These are phyloP conservation scores for Citrus glauca DNA, from an alignment of 345 rosid species.

Conservation along the genomic window DNA sequence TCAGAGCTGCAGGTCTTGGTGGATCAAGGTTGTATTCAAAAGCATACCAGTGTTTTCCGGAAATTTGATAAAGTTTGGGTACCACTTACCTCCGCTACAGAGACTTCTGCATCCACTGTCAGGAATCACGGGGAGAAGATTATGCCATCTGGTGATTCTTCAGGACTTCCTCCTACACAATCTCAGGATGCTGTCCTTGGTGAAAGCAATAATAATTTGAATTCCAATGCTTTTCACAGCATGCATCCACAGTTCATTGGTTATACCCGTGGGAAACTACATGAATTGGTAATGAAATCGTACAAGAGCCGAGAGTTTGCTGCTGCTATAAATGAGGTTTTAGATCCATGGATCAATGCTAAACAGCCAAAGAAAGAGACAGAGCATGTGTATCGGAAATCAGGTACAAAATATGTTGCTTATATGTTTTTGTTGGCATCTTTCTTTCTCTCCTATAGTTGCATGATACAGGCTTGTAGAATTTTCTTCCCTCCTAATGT, in stretches of 20 bases:
- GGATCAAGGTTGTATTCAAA: slow-evolving; percentile 63
- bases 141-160: slow-evolving; percentile 37
- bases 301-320: slow-evolving; percentile 94
- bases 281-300: slow-evolving; percentile 95
- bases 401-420: slow-evolving; percentile 49
- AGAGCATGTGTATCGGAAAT: slow-evolving; percentile 70
- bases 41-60: slow-evolving; percentile 79
- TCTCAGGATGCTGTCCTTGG: slow-evolving; percentile 22
- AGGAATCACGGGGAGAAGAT: slow-evolving; percentile 29
- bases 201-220: slow-evolving; percentile 29
- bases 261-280: slow-evolving; percentile 86
- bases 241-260: slow-evolving; percentile 93
- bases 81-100: slow-evolving; percentile 50
- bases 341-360: slow-evolving; percentile 94
- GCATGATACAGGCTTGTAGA: neutral
- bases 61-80: slow-evolving; percentile 92
- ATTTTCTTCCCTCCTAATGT: neutral
- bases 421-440: neutral
- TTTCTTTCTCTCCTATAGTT: neutral
- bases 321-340: slow-evolving; percentile 90
- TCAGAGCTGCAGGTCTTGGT: slow-evolving; percentile 69
- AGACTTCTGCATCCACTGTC: slow-evolving; percentile 37
- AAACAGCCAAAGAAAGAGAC: slow-evolving; percentile 90
- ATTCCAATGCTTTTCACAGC: slow-evolving; percentile 49
- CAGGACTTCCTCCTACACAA: slow-evolving; percentile 27